These are phyloP conservation scores for Xylariaceae sp. DNA, from an alignment of 2,329 filamentous ascomycete genomes.

Conservation along the genomic window DNA sequence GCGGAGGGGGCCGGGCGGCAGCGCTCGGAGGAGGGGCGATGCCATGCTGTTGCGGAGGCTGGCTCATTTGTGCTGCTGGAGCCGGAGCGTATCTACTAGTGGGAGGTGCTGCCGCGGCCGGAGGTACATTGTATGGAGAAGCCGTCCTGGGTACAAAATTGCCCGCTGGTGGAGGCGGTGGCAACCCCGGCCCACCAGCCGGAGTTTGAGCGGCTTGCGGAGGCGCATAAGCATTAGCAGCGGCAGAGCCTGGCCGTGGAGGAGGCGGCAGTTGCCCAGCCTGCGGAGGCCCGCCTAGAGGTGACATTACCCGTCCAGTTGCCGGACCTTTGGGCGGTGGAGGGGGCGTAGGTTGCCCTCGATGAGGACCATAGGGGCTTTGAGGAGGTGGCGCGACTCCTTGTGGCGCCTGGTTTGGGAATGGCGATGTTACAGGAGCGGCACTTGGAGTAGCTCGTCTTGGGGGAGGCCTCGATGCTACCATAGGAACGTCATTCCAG, in stretches of 20 bases:
- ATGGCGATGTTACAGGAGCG: slow-evolving; percentile 69
- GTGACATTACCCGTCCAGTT: slow-evolving; percentile 68
- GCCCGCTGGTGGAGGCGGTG: slow-evolving; percentile 45
- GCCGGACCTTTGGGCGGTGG: slow-evolving; percentile 78
- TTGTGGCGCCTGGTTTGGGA: slow-evolving; percentile 59
- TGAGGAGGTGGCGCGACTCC: slow-evolving; percentile 54
- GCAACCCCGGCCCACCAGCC: slow-evolving; percentile 22
- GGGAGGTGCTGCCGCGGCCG: slow-evolving; percentile 58
- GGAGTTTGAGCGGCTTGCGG: slow-evolving; percentile 40
- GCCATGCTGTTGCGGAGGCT: slow-evolving; percentile 32
- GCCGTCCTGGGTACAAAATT: slow-evolving; percentile 61
- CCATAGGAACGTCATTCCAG: slow-evolving; percentile 94
- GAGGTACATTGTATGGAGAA: slow-evolving; percentile 83
- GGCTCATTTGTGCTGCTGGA: slow-evolving; percentile 51
- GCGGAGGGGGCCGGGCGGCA: slow-evolving; percentile 39
- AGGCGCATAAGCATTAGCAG: slow-evolving; percentile 62
- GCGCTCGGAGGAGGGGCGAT: slow-evolving; percentile 29
- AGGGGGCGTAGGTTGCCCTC: slow-evolving; percentile 64
- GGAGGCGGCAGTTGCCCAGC: slow-evolving; percentile 38
- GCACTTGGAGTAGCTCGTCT: slow-evolving; percentile 71
- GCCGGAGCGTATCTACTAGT: slow-evolving; percentile 72
- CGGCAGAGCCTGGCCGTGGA: slow-evolving; percentile 50
- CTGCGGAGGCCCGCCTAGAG: slow-evolving; percentile 55
- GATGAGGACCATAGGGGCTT: slow-evolving; percentile 53
- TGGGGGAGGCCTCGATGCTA: slow-evolving; percentile 67